Base-by-base conservation (phyloP, 2,329 filamentous ascomycete species). In the Colletotrichum ledebouriae region DNA sequence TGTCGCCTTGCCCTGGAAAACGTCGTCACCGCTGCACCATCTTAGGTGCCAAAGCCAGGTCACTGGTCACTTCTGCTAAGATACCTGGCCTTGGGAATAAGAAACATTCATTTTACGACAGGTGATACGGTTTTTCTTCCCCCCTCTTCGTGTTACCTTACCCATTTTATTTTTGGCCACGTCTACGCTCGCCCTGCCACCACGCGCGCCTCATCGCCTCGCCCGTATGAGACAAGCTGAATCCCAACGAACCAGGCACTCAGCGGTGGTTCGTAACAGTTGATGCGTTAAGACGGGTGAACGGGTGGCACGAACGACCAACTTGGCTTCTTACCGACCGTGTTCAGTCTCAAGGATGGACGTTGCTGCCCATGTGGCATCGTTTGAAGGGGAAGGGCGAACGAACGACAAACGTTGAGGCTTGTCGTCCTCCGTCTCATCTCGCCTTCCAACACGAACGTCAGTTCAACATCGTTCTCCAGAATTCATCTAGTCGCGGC, bases 141-240 rank as follows among this genome's bases (percentile, higher is more conserved):
- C 20, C 22, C 22, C 22, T n/a, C 46, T 22, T 61, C 50, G 61
- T 65, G 47, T 65, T 37, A 56, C 61, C 47, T 50, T 53, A 59
- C 46, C 64, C 55, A 39, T 11, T 47, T 56, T 67, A 52, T 59
- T 60, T 47, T 68, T 55, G 61, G 39, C 10, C 47, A 47, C 37
- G 29, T 15, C 37, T 17, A 34, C 46, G 11, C 37, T 17, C 47
- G 11, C 34, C 2, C 15, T 13, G 46, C 11, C 37, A 10, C 42
- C 13, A 42, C 53, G n/a, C 11, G 33, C 62, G 37, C 56, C 44
- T 47, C 20, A 42, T n/a, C n/a, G 17, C 59, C 52, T 53, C 52
- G 20, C 33, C 41, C 29, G 17, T 50, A 29, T 29, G 20, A 25
- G 7, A 42, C 7, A 13, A 46, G 44, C 52, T 55, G 39, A 44